Base-by-base conservation (phyloP, 768 basidiomycete species). In the Daedaleopsis sinensis region DNA sequence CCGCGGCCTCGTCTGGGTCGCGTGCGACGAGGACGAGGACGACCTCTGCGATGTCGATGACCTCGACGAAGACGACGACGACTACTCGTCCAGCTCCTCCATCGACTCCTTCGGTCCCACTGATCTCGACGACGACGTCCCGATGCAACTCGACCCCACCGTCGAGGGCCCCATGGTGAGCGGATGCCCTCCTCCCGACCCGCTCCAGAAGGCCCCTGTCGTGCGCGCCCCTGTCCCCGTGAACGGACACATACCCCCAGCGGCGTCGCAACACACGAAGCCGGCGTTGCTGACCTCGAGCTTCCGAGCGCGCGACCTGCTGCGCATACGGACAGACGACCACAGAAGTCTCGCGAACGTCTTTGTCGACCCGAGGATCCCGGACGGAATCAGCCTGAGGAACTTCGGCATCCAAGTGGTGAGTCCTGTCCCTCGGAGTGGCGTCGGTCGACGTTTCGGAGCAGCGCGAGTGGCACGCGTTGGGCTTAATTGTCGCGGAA, bases 351-450 rank as follows among this genome's bases (percentile, higher is more conserved):
- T 55, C 38, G 63, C 61, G 58, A 58, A 63, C 51, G 63, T 62
- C n/a, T 93, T 94, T 65, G 80, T 86, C 39, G 87, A 89, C 44
- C 81, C 83, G 15, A 79, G 79, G 56, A 88, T 94, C 57, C 92
- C 92, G 11, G 88, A 91, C 65, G 92, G 92, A 18, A 92, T 93
- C 59, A 89, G 86, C 61, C 76, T 93, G 68, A 80, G 94, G 65
- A 94, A 96, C 77, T 94, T 96, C 72, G 91, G 91, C 32, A 90
- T 94, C 61, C 94, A 96, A 73, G 85, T 90, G 66, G 90, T 93
- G 71, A 80, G 91, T 86, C 19, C 51, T 55, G 3, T 63, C 55
- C 47, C 21, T 10, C 48, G 49, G 46, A n/a, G 51, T n/a, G 58
- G 63, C 32, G 52, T 58, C 57, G 48, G 62, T 16, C 47, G 53